phyloP scores from a whole-genome alignment of 2,329 filamentous ascomycete genomes.

The Elsinoe ampelina region DNA sequence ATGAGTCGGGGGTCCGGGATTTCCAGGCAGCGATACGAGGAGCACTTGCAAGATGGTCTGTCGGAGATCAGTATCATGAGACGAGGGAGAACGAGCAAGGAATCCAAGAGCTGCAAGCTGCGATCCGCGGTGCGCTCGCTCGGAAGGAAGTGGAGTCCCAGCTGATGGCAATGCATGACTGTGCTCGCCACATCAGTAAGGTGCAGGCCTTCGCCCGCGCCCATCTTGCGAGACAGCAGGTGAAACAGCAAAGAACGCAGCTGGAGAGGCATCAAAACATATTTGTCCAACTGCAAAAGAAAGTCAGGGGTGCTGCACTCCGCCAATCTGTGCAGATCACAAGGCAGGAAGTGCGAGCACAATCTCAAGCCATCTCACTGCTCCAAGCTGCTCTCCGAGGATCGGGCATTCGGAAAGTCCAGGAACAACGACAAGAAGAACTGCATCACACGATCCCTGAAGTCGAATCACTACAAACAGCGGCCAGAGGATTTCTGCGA shows the following conservation, averaged over 20 bases:
- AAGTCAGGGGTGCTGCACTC: constrained; percentile 11
- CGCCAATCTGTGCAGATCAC: constrained; percentile 8
- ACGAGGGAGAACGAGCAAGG: constrained; percentile 29
- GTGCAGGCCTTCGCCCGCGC: constrained; percentile 54
- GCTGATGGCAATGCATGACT: constrained; percentile 53
- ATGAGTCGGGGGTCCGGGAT: constrained; percentile 38
- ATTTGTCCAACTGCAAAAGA: constrained; percentile 20
- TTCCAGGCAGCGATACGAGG: constrained; percentile 39
- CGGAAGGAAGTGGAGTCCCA: constrained; percentile 38
- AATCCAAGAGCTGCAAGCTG: constrained; percentile 32
- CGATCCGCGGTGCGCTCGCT: constrained; percentile 40
- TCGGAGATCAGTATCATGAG: constrained; percentile 42
- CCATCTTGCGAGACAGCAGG: constrained; percentile 43
- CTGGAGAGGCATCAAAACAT: constrained; percentile 39
- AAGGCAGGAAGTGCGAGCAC: constrained; percentile 11
- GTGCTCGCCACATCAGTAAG: constrained; percentile 48
- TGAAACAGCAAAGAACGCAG: constrained; percentile 41
- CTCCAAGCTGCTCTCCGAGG: constrained; percentile 36
- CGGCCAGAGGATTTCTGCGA: constrained; percentile 40
- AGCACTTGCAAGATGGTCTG: constrained; percentile 43
- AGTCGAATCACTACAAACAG: constrained; percentile 44
- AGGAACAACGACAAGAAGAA: constrained; percentile 20
- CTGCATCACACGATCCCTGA: constrained; percentile 36
- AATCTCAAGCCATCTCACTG: constrained; percentile 18
- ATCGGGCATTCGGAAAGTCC: constrained; percentile 16